Conservation (phyloP, 1,284 basidiomycete species). For the Tranzscheliella williamsii region DNA sequence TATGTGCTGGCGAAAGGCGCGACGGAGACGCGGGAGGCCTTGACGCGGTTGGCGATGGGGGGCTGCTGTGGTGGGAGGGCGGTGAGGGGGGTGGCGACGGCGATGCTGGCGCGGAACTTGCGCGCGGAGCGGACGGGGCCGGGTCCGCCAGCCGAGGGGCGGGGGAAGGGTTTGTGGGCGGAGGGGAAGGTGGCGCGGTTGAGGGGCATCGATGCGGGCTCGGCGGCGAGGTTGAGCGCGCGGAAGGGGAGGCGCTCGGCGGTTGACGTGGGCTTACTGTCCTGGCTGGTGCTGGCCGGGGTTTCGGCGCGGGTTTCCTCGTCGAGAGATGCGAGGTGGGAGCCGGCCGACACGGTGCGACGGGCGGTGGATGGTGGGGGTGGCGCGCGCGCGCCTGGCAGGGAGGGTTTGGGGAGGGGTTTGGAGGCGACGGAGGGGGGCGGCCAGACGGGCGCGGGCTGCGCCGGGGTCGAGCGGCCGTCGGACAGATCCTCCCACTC, state of each 20-base stretch:
- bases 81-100: conserved; percentile 2
- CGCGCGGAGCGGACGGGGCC: conserved; percentile 15
- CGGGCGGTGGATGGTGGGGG: not conserved
- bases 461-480: conserved; percentile 15
- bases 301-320: not conserved
- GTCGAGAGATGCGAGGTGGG: not conserved
- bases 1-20: too few relatives aligned
- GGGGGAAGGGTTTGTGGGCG: conserved; percentile 26
- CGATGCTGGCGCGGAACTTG: conserved; percentile 8
- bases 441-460: not conserved
- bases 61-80: not conserved
- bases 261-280: too few relatives aligned
- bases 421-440: not conserved
- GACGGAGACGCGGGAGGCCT: conserved; percentile 4
- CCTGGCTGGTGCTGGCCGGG: too few relatives aligned
- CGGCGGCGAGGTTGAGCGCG: conserved; percentile 4
- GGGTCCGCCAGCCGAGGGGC: conserved; percentile 26
- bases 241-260: conserved; percentile 3
- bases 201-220: not conserved
- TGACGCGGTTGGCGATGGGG: conserved; percentile 11
- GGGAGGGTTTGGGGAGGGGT: not conserved
- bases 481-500: conserved; percentile 31
- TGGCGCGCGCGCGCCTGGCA: not conserved
- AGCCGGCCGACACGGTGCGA: not conserved
- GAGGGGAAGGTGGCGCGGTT: conserved; percentile 8